Percentiles rank a stretch among this genome's conserved stretches.
Evolutionary conservation across 306 rosid species (phyloP).

Genomic region (Rosa rugosa): DNA sequence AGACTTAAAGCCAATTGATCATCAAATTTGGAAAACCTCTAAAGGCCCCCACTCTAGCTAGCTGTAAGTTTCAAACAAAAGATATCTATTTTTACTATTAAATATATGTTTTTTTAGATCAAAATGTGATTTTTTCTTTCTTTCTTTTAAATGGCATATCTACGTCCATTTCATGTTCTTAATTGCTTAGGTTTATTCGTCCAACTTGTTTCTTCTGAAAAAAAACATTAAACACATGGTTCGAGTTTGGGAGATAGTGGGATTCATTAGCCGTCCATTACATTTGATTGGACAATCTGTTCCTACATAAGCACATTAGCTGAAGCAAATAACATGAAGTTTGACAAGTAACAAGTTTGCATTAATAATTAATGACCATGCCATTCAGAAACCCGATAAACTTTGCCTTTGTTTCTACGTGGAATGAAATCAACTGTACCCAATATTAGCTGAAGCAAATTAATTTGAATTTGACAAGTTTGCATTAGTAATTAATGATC

Average conservation of each 20-base stretch:
- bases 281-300: neutral
- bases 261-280: neutral
- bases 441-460: too few relatives aligned
- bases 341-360: neutral
- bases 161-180: neutral
- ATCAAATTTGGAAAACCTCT: too few relatives aligned
- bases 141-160: too few relatives aligned
- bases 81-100: too few relatives aligned
- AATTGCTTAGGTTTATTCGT: neutral
- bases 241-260: neutral
- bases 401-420: neutral
- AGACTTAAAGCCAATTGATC: too few relatives aligned
- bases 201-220: neutral
- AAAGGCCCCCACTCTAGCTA: too few relatives aligned
- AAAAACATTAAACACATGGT: neutral
- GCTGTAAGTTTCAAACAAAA: too few relatives aligned
- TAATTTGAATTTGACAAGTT: too few relatives aligned
- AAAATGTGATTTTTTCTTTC: too few relatives aligned
- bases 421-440: too few relatives aligned
- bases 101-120: too few relatives aligned
- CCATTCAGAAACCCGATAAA: neutral
- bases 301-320: neutral
- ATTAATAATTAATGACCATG: neutral
- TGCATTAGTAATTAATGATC: too few relatives aligned
- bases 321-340: conserved; percentile 3